Conservation (phyloP, 2,329 filamentous ascomycete genomes). For the Alternaria tenuissima region DNA sequence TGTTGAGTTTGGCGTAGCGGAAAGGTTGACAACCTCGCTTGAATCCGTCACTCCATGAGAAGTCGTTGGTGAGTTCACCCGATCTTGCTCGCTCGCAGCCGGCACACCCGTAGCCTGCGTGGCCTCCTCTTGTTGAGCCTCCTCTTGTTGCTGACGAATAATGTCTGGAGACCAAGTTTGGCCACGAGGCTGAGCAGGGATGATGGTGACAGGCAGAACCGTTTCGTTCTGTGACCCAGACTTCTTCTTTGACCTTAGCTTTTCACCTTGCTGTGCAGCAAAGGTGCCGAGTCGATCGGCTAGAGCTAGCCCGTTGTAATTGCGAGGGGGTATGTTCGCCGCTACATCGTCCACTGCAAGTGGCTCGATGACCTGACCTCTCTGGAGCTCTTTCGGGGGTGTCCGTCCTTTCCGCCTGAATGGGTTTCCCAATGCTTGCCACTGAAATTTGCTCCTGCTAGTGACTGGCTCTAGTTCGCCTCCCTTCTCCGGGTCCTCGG, state of each 20-base stretch:
- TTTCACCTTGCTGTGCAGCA: slow-evolving; percentile 59
- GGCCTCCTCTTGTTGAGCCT: slow-evolving; percentile 26
- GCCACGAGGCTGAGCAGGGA: slow-evolving; percentile 65
- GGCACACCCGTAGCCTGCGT: slow-evolving; percentile 28
- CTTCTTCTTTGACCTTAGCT: slow-evolving; percentile 51
- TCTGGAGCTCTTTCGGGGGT: slow-evolving; percentile 67
- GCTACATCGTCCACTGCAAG: slow-evolving; percentile 45
- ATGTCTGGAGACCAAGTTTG: slow-evolving; percentile 63
- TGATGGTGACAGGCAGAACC: slow-evolving; percentile 65
- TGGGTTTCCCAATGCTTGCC: slow-evolving; percentile 63
- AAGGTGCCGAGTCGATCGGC: slow-evolving; percentile 58
- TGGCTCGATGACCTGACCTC: slow-evolving; percentile 61
- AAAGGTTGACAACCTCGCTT: slow-evolving; percentile 19
- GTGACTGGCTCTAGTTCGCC: slow-evolving; percentile 21
- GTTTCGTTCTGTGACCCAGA: slow-evolving; percentile 46
- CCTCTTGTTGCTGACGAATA: slow-evolving; percentile 32
- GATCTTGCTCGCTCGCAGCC: slow-evolving; percentile 27
- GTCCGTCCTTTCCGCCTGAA: slow-evolving; percentile 67
- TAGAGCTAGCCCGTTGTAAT: slow-evolving; percentile 55
- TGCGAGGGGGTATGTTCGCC: slow-evolving; percentile 51
- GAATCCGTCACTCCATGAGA: slow-evolving; percentile 18
- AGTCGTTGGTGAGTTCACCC: slow-evolving; percentile 22
- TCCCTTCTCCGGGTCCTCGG: slow-evolving; percentile 45
- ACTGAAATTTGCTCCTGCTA: slow-evolving; percentile 49
- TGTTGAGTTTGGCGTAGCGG: slow-evolving; percentile 22